Conservation (phyloP, 768 basidiomycete species). For the Lactarius deliciosus region DNA sequence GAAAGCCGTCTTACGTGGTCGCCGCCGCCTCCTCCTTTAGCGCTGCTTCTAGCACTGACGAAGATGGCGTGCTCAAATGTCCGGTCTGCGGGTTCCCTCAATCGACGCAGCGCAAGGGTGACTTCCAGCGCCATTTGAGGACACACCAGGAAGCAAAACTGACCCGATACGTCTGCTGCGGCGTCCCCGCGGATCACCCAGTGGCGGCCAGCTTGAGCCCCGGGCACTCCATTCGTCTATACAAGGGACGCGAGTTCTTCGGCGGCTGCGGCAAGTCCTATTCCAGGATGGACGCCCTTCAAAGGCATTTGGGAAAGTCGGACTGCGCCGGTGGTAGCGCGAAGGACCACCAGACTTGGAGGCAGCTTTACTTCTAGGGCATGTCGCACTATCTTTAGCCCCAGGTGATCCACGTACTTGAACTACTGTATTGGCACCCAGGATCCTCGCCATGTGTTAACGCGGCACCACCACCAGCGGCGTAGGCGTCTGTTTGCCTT, state of each 20-base stretch:
- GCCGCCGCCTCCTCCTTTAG: no score
- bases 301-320: conserved; percentile 18
- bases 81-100: conserved; percentile 6
- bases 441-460: neutral
- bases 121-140: conserved; percentile 15
- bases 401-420: neutral
- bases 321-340: conserved; percentile 7
- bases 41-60: neutral
- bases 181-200: conserved; percentile 8
- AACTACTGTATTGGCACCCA: no score
- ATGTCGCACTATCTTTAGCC: neutral
- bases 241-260: neutral
- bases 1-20: neutral
- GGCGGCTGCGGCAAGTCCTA: conserved; percentile 22
- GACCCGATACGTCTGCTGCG: conserved; percentile 20
- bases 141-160: conserved; percentile 5
- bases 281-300: conserved; percentile 22
- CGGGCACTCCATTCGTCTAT: neutral
- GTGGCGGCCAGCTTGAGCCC: neutral
- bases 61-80: neutral
- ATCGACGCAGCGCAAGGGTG: conserved; percentile 13
- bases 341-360: conserved; percentile 19
- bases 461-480: no score
- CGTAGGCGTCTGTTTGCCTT: neutral
- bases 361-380: conserved; percentile 9